A percentile compares a stretch with the other conserved stretches of the same genome.
phyloP scores from a whole-genome alignment of 2,329 filamentous ascomycete species.

The Delphinella strobiligena region DNA sequence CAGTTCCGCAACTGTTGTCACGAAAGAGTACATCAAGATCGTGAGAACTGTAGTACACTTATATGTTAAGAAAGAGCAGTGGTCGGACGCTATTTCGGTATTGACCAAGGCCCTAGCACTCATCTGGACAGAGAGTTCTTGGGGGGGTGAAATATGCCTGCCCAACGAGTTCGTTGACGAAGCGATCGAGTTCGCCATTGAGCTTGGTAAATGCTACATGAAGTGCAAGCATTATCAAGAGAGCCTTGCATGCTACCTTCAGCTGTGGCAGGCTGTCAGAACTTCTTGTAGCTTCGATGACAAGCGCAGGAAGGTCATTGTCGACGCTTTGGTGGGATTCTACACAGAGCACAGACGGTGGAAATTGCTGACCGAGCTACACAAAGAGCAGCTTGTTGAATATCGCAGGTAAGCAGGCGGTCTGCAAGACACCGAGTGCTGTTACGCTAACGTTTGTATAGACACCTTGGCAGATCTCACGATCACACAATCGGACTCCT shows the following conservation, averaged over 20 bases:
- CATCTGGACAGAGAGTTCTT: slow-evolving; percentile 36
- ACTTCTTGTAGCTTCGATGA: slow-evolving; percentile 4
- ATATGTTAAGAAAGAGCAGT: slow-evolving; percentile 36
- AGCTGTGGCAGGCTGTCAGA: slow-evolving; percentile 6
- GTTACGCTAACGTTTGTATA: neutral
- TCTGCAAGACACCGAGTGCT: neutral
- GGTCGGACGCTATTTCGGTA: slow-evolving; percentile 34
- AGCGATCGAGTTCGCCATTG: slow-evolving; percentile 34
- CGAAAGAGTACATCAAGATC: slow-evolving; percentile 20
- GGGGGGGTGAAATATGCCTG: slow-evolving; percentile 22
- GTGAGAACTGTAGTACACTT: slow-evolving; percentile 27
- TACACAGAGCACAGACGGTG: slow-evolving; percentile 5
- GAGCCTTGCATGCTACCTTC: slow-evolving; percentile 4
- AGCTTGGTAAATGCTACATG: slow-evolving; percentile 35
- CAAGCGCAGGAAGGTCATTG: slow-evolving; percentile 4
- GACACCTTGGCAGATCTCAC: slow-evolving; percentile 22
- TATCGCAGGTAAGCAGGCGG: slow-evolving; percentile 1
- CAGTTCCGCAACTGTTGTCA: neutral
- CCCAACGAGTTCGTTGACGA: slow-evolving; percentile 32
- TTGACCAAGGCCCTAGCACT: slow-evolving; percentile 33
- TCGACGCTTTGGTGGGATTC: neutral
- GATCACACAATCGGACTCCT: slow-evolving; percentile 35
- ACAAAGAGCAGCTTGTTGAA: slow-evolving; percentile 3
- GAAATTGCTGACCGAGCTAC: slow-evolving; percentile 3
- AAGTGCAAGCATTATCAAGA: slow-evolving; percentile 9